Conservation (phyloP, 1,284 basidiomycete genomes). For the Trametes versicolor region DNA sequence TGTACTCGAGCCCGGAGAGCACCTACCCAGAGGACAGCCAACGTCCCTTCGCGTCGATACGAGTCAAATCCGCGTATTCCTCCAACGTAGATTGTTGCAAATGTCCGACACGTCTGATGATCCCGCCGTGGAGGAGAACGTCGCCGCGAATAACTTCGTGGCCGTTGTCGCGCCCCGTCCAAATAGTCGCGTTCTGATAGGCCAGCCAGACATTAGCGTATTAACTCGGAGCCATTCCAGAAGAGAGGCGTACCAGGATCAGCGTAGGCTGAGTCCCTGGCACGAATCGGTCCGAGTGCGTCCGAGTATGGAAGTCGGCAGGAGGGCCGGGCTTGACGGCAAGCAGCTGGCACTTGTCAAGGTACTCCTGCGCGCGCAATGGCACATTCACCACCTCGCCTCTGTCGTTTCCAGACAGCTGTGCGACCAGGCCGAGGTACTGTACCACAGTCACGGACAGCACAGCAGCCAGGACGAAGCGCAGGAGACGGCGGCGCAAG, state of each 20-base stretch:
- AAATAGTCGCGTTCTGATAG: constrained; percentile 70
- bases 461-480: constrained; percentile 7
- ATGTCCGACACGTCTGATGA: constrained; percentile 61
- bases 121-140: constrained; percentile 61
- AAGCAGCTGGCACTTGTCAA: constrained; percentile 53
- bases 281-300: constrained; percentile 73
- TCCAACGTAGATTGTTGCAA: constrained; percentile 42
- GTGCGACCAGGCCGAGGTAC: constrained; percentile 5
- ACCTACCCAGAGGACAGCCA: constrained; percentile 38
- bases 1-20: not conserved
- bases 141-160: constrained; percentile 61
- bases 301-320: constrained; percentile 58
- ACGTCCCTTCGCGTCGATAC: constrained; percentile 32
- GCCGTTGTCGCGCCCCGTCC: constrained; percentile 68
- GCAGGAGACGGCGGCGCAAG: constrained; percentile 7
- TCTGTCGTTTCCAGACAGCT: not conserved
- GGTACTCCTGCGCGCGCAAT: constrained; percentile 40
- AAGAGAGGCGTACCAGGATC: constrained; percentile 31
- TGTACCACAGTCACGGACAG: constrained; percentile 7
- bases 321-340: constrained; percentile 52
- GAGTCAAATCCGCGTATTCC: constrained; percentile 26
- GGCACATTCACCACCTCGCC: constrained; percentile 29
- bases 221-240: not conserved
- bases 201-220: too few relatives aligned
- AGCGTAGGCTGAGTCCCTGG: constrained; percentile 66